Evolutionary conservation across 1,139 yeast genomes (phyloP).

Genomic region (Geotrichum klebahnii): DNA sequence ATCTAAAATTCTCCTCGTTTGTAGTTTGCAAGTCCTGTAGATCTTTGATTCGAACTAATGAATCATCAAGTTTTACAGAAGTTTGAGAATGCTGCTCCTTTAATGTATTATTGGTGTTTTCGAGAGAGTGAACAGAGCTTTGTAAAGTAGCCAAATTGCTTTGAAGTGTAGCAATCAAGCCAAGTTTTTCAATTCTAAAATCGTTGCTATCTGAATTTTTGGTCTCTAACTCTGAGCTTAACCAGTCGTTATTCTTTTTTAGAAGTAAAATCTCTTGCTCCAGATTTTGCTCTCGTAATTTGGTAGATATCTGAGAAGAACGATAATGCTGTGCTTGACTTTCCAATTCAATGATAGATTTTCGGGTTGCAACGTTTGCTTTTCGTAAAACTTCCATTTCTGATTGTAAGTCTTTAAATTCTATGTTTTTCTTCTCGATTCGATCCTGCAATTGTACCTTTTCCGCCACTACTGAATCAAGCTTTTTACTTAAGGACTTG

Average conservation of each 20-base stretch:
- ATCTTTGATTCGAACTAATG: conserved; percentile 44
- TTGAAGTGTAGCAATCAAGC: conserved; percentile 34
- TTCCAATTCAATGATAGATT: conserved; percentile 42
- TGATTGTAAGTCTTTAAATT: conserved; percentile 46
- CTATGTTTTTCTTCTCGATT: conserved; percentile 46
- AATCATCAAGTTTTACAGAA: conserved; percentile 40
- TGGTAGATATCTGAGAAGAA: conserved; percentile 38
- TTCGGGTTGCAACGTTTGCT: conserved; percentile 46
- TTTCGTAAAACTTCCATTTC: conserved; percentile 51
- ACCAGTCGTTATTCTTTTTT: conserved; percentile 41
- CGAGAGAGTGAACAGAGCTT: conserved; percentile 37
- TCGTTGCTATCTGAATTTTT: conserved; percentile 39
- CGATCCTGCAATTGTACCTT: conserved; percentile 43
- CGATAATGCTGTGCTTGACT: conserved; percentile 39
- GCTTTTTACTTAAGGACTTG: conserved; percentile 25
- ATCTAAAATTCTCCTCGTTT: conserved; percentile 53
- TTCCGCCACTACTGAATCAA: conserved; percentile 35
- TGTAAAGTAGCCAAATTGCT: conserved; percentile 40
- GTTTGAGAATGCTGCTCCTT: conserved; percentile 44
- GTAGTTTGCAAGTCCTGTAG: conserved; percentile 48
- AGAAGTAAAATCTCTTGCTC: conserved; percentile 42
- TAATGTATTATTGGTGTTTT: conserved; percentile 34
- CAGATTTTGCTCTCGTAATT: conserved; percentile 41
- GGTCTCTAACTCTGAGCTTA: conserved; percentile 39
- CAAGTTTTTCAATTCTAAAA: conserved; percentile 37